These are phyloP conservation scores for Yamadazyma philogaea DNA, from an alignment of 805 yeast species.

Conservation along the genomic window DNA sequence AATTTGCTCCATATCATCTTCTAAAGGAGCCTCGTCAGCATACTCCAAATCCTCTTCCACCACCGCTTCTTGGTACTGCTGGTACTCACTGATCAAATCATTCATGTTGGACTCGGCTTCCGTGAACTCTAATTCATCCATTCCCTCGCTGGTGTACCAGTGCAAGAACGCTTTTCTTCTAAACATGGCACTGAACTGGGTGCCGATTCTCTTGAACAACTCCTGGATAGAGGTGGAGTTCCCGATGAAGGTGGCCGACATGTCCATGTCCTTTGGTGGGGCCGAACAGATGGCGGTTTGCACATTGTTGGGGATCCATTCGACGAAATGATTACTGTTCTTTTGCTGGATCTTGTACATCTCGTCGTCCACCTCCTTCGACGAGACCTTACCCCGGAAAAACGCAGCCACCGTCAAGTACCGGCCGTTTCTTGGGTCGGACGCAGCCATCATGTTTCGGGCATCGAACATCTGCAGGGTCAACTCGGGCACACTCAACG, in stretches of 20 bases:
- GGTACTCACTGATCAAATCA: conserved; percentile 83
- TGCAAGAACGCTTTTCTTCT: conserved; percentile 92
- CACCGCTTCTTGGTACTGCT: conserved; percentile 85
- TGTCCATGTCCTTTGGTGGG: conserved; percentile 80
- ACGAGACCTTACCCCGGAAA: conserved; percentile 90
- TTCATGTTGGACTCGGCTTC: conserved; percentile 92
- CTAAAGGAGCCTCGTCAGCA: conserved; percentile 62
- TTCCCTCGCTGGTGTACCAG: conserved; percentile 95
- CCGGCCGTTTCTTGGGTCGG: conserved; percentile 87
- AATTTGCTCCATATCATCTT: conserved; percentile 44
- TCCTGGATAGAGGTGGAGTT: conserved; percentile 93
- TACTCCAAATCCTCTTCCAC: conserved; percentile 72
- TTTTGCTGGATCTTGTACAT: conserved; percentile 81
- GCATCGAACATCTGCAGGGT: conserved; percentile 93
- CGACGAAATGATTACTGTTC: conserved; percentile 81
- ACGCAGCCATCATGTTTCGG: conserved; percentile 93
- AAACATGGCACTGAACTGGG: conserved; percentile 89
- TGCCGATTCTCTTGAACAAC: conserved; percentile 83
- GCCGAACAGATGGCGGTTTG: conserved; percentile 92
- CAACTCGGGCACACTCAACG: conserved; percentile 83
- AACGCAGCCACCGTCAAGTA: conserved; percentile 91
- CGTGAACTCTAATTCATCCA: conserved; percentile 92
- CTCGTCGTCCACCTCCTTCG: conserved; percentile 92
- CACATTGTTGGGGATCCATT: conserved; percentile 95
- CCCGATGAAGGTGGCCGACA: conserved; percentile 91